Evolutionary conservation across 345 rosid genomes (phyloP).

Genomic region (Arabis hirsuta): DNA sequence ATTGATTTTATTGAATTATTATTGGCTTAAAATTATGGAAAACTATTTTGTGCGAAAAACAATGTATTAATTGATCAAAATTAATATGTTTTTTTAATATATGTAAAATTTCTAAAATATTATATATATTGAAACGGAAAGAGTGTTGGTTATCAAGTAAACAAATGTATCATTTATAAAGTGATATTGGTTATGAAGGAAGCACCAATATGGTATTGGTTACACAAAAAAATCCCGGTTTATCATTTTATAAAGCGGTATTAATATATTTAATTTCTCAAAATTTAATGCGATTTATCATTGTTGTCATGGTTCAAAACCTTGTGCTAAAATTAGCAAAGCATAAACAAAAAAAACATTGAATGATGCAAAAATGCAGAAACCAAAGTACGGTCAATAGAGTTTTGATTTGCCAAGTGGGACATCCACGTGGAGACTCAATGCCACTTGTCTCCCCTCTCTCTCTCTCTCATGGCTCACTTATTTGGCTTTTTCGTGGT

Average conservation of each 20-base stretch:
- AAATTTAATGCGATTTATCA: background rate
- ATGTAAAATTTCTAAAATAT: too few species aligned
- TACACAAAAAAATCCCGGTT: background rate
- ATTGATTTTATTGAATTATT: too few species aligned
- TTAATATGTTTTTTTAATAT: too few species aligned
- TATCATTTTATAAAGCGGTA: background rate
- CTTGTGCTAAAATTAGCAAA: slow-evolving; percentile 25
- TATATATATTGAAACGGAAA: too few species aligned
- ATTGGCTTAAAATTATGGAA: too few species aligned
- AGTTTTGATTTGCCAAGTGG: slow-evolving; percentile 40
- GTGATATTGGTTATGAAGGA: background rate
- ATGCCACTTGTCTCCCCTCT: slow-evolving; percentile 34
- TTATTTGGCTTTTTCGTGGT: slow-evolving; percentile 33
- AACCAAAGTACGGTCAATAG: slow-evolving; percentile 6
- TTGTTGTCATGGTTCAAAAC: slow-evolving; percentile 10
- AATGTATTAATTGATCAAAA: too few species aligned
- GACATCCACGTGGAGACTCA: slow-evolving; percentile 39
- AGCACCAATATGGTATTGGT: background rate
- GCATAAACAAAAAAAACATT: slow-evolving; percentile 3
- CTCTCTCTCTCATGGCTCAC: background rate
- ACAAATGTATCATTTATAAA: too few species aligned
- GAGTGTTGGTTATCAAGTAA: too few species aligned
- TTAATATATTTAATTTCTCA: background rate
- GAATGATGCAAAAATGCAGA: slow-evolving; percentile 23
- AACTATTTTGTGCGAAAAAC: too few species aligned